A percentile compares a stretch with the other conserved stretches of the same genome.
These are phyloP conservation scores for Artemisia annua DNA, from an alignment of 129 eudicot species.

Conservation along the genomic window DNA sequence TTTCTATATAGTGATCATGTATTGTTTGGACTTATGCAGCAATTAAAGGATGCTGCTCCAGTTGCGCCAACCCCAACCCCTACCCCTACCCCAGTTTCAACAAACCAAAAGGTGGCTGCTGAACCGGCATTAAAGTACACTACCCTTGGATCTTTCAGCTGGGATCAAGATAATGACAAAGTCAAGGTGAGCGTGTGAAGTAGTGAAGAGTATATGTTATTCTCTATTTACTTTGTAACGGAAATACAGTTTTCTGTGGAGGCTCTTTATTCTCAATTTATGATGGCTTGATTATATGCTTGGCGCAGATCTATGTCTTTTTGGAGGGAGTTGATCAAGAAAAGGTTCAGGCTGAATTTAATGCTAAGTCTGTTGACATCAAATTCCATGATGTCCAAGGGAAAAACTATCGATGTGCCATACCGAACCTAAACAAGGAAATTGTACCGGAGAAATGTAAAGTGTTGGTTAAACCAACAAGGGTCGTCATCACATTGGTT, in stretches of 20 bases:
- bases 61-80: constrained; percentile 27
- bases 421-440: constrained; percentile 78
- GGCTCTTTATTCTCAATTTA: background rate
- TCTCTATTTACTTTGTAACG: background rate
- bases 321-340: constrained; percentile 80
- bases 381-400: constrained; percentile 87
- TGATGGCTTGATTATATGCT: background rate
- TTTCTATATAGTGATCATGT: background rate
- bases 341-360: constrained; percentile 61
- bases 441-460: constrained; percentile 79
- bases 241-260: background rate
- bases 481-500: constrained; percentile 61
- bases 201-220: background rate
- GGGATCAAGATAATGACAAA: constrained; percentile 94
- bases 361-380: constrained; percentile 65
- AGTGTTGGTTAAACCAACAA: constrained; percentile 79
- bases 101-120: constrained; percentile 37
- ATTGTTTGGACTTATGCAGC: constrained; percentile 37
- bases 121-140: constrained; percentile 51
- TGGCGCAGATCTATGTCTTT: constrained; percentile 64
- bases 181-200: constrained; percentile 56
- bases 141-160: constrained; percentile 81
- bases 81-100: constrained; percentile 44
- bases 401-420: constrained; percentile 79
- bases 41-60: constrained; percentile 45